A percentile compares a stretch with the other conserved stretches of the same genome.
phyloP scores from a whole-genome alignment of 2,329 filamentous ascomycete genomes.

The Fusarium incarnatum region DNA sequence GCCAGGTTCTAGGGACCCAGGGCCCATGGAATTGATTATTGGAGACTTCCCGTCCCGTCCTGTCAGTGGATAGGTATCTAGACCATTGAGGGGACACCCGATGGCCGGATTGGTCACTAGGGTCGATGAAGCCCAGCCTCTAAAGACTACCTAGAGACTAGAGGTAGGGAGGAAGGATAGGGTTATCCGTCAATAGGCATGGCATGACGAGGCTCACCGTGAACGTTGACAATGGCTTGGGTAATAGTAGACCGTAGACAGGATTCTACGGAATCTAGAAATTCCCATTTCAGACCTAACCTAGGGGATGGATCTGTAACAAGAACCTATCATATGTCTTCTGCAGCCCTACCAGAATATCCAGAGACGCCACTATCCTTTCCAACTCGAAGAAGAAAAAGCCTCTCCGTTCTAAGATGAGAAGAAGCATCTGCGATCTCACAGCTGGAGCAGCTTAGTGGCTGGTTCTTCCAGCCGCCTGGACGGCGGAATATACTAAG shows the following conservation, averaged over 20 bases:
- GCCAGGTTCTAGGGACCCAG: conserved; percentile 4
- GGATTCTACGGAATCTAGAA: conserved; percentile 14
- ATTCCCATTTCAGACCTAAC: conserved; percentile 13
- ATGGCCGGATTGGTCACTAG: conserved; percentile 39
- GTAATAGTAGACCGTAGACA: not conserved
- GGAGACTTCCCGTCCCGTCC: conserved; percentile 40
- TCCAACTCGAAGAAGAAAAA: conserved; percentile 15
- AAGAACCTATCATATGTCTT: conserved; percentile 22
- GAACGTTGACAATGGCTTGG: conserved; percentile 1
- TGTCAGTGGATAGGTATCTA: conserved; percentile 30
- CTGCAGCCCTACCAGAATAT: conserved; percentile 15
- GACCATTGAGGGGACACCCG: conserved; percentile 11
- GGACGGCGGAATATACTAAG: conserved; percentile 15
- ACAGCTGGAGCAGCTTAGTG: conserved; percentile 19
- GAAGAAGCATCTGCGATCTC: conserved; percentile 3
- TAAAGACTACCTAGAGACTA: not conserved
- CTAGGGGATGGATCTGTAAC: not conserved
- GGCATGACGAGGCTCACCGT: conserved; percentile 7
- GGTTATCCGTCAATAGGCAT: not conserved
- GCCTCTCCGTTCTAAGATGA: conserved; percentile 4
- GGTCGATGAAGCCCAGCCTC: conserved; percentile 36
- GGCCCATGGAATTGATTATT: conserved; percentile 18
- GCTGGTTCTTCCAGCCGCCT: conserved; percentile 21
- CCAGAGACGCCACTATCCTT: conserved; percentile 9
- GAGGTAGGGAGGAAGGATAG: not conserved